Percentiles rank a stretch among this genome's conserved stretches.
These are phyloP conservation scores for Acer negundo DNA, from an alignment of 345 rosid genomes.

Conservation along the genomic window DNA sequence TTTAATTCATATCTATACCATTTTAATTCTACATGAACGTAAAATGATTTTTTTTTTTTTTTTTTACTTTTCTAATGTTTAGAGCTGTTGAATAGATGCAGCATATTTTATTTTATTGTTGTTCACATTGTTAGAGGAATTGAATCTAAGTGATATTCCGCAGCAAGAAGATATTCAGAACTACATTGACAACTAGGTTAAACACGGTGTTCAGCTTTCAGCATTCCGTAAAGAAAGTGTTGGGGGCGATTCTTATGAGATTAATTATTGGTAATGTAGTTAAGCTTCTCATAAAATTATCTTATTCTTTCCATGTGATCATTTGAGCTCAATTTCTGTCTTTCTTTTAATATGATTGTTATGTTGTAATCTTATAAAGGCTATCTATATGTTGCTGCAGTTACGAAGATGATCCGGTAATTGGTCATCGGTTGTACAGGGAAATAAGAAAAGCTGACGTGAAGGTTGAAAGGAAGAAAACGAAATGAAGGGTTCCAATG, in stretches of 20 bases:
- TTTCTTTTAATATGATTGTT: neutral
- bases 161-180: slow-evolving; percentile 98
- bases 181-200: slow-evolving; percentile 87
- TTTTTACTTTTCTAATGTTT: neutral
- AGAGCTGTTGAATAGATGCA: slow-evolving; percentile 4
- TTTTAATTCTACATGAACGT: slow-evolving; percentile 1
- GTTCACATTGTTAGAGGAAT: slow-evolving; percentile 9
- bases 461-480: slow-evolving; percentile 74
- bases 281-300: slow-evolving; percentile 18
- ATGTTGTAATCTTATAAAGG: slow-evolving; percentile 12
- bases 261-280: slow-evolving; percentile 74
- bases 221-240: slow-evolving; percentile 85
- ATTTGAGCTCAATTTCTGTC: neutral
- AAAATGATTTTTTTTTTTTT: neutral
- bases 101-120: neutral
- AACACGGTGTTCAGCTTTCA: slow-evolving; percentile 80
- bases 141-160: slow-evolving; percentile 29
- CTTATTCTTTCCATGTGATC: neutral
- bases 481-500: slow-evolving; percentile 79
- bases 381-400: slow-evolving; percentile 44
- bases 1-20: neutral
- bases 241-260: slow-evolving; percentile 97
- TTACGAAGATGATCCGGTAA: slow-evolving; percentile 92
- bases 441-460: slow-evolving; percentile 86
- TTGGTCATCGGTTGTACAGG: slow-evolving; percentile 94